These are phyloP conservation scores for Pycnococcus provasolii DNA, from an alignment of 139 green algal species.

Conservation along the genomic window DNA sequence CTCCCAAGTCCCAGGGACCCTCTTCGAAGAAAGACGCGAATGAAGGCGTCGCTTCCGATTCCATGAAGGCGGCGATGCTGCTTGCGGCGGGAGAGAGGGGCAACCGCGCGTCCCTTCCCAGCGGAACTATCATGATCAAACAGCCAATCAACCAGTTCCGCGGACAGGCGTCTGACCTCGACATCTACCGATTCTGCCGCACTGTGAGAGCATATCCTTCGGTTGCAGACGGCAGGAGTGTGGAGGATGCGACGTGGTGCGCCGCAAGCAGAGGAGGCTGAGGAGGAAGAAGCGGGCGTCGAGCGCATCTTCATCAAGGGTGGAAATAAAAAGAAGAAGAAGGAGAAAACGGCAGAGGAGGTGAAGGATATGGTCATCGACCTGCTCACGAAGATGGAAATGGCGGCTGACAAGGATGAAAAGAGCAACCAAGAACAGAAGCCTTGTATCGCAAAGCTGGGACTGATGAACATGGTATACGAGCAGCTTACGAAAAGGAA, in stretches of 20 bases:
- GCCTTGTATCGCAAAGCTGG: slow-evolving; percentile 6
- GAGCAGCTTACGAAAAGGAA: slow-evolving; percentile 4
- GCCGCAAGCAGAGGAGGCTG: too few species aligned
- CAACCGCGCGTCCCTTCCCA: slow-evolving; percentile 81
- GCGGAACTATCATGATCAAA: slow-evolving; percentile 90
- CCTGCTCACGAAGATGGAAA: slow-evolving; percentile 14
- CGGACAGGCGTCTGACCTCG: slow-evolving; percentile 74
- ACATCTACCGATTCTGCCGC: slow-evolving; percentile 97
- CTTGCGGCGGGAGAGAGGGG: slow-evolving; percentile 76
- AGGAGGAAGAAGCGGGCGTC: neutral
- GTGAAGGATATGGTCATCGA: neutral
- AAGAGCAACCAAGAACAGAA: neutral
- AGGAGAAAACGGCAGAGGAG: slow-evolving; percentile 1
- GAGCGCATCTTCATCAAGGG: neutral
- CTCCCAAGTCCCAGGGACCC: too few species aligned
- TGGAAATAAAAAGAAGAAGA: neutral
- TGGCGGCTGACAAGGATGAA: slow-evolving; percentile 9
- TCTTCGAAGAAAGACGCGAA: too few species aligned
- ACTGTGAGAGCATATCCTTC: too few species aligned
- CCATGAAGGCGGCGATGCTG: slow-evolving; percentile 92
- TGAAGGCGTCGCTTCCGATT: too few species aligned
- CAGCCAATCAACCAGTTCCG: slow-evolving; percentile 51
- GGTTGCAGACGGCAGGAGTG: too few species aligned
- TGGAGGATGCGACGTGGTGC: too few species aligned
- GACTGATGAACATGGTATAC: slow-evolving; percentile 2